Evolutionary conservation across 164 flowering plant species (phyloP).

Genomic region (Dillenia turbinata): DNA sequence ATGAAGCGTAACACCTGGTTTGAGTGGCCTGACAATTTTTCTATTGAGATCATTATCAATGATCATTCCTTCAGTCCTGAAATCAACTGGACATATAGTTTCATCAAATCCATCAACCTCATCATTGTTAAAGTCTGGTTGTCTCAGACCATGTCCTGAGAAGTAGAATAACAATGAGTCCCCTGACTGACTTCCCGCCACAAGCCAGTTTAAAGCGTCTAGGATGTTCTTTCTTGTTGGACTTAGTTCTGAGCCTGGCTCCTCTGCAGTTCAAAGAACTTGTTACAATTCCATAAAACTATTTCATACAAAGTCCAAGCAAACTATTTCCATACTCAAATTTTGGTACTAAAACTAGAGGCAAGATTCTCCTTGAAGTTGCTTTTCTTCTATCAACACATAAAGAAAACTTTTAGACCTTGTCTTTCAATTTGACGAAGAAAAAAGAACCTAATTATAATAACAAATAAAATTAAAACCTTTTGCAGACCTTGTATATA

Average conservation of each 20-base stretch:
- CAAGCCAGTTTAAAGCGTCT: conserved; percentile 17
- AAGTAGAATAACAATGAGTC: conserved; percentile 24
- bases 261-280: conserved; percentile 11
- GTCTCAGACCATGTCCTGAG: conserved; percentile 20
- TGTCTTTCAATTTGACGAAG: too few relatives aligned
- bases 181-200: conserved; percentile 15
- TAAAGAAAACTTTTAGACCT: too few relatives aligned
- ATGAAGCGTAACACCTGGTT: conserved; percentile 21
- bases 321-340: too few relatives aligned
- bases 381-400: too few relatives aligned
- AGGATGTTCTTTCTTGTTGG: conserved; percentile 18
- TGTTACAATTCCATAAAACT: too few relatives aligned
- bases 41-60: conserved; percentile 21
- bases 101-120: conserved; percentile 25
- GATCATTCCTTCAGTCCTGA: conserved; percentile 10
- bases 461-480: too few relatives aligned
- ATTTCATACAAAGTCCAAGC: too few relatives aligned
- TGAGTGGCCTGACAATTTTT: conserved; percentile 19
- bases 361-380: too few relatives aligned
- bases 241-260: conserved; percentile 5
- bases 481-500: too few relatives aligned
- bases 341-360: too few relatives aligned
- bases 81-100: conserved; percentile 19
- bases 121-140: conserved; percentile 4
- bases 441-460: too few relatives aligned